These are phyloP conservation scores for Cylindrotheca fusiformis DNA, from an alignment of 108 stramenopile genomes.

Conservation along the genomic window DNA sequence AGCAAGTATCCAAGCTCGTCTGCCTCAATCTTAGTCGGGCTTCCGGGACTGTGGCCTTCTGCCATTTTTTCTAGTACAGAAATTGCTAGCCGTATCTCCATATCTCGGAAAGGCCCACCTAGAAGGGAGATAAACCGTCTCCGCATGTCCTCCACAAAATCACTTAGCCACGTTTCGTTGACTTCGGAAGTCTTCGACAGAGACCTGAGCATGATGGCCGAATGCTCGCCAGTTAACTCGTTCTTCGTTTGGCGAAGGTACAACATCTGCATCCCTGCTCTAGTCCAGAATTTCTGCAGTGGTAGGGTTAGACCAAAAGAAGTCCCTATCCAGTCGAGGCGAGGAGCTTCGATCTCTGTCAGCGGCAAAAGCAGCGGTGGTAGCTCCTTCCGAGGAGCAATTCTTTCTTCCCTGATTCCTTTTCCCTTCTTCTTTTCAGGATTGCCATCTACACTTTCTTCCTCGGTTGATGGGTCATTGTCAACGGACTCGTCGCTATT, in stretches of 20 bases:
- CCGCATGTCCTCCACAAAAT: constrained; percentile 89
- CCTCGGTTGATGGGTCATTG: constrained; percentile 28
- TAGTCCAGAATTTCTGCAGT: constrained; percentile 93
- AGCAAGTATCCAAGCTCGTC: constrained; percentile 80
- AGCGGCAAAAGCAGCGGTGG: constrained; percentile 94
- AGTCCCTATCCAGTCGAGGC: constrained; percentile 96
- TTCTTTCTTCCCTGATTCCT: constrained; percentile 71
- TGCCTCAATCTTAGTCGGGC: constrained; percentile 44
- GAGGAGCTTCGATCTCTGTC: constrained; percentile 77
- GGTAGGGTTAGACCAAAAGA: constrained; percentile 92
- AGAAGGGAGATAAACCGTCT: constrained; percentile 85
- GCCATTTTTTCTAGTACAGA: constrained; percentile 66
- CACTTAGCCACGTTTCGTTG: constrained; percentile 88
- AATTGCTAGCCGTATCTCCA: constrained; percentile 78
- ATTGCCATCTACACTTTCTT: constrained; percentile 31
- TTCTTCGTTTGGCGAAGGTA: constrained; percentile 98
- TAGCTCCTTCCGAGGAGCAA: constrained; percentile 92
- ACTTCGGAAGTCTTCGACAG: constrained; percentile 76
- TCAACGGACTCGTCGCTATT: constrained; percentile 49
- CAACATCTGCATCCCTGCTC: constrained; percentile 84
- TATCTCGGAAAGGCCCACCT: constrained; percentile 80
- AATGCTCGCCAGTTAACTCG: constrained; percentile 97
- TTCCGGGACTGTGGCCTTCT: constrained; percentile 28
- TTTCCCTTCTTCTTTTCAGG: constrained; percentile 28
- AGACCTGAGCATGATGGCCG: constrained; percentile 90